Conservation (phyloP, 164 flowering plant species). For the Aristolochia fimbriata region DNA sequence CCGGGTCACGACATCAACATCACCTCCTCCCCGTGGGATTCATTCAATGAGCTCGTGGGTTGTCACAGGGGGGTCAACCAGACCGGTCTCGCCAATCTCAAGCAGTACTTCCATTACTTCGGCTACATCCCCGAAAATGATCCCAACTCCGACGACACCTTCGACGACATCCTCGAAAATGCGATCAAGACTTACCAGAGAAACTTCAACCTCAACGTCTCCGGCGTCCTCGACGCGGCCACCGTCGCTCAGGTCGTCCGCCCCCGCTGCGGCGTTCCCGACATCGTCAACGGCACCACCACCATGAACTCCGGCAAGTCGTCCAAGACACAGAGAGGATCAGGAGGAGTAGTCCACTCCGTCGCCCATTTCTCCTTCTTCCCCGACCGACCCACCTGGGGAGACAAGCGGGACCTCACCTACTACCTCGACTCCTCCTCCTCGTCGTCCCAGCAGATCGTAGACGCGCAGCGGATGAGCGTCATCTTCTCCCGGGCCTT, state of each 20-base stretch:
- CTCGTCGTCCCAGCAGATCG: constrained; percentile 18
- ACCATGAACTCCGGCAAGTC: constrained; percentile 11
- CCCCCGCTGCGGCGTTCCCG: constrained; percentile 68
- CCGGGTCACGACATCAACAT: background rate
- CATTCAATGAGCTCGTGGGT: constrained; percentile 33
- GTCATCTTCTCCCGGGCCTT: constrained; percentile 39
- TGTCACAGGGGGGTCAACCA: constrained; percentile 31
- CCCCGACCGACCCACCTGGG: constrained; percentile 45
- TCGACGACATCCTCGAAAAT: constrained; percentile 35
- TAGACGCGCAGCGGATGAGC: constrained; percentile 14
- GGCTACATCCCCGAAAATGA: constrained; percentile 41
- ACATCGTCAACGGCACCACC: constrained; percentile 21
- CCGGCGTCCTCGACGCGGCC: constrained; percentile 42
- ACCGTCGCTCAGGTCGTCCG: constrained; percentile 35
- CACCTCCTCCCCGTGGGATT: constrained; percentile 22
- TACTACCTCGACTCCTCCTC: constrained; percentile 42
- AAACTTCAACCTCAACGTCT: constrained; percentile 37
- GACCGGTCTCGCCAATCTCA: constrained; percentile 47
- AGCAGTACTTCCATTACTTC: constrained; percentile 43
- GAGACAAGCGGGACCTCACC: constrained; percentile 26
- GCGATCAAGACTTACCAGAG: constrained; percentile 46
- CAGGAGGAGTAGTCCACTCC: no score
- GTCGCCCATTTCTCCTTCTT: constrained; percentile 43
- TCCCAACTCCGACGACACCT: constrained; percentile 34
- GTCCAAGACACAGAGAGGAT: no score